Conservation (phyloP, 2,329 filamentous ascomycete species). For the Epichloe sibirici region DNA sequence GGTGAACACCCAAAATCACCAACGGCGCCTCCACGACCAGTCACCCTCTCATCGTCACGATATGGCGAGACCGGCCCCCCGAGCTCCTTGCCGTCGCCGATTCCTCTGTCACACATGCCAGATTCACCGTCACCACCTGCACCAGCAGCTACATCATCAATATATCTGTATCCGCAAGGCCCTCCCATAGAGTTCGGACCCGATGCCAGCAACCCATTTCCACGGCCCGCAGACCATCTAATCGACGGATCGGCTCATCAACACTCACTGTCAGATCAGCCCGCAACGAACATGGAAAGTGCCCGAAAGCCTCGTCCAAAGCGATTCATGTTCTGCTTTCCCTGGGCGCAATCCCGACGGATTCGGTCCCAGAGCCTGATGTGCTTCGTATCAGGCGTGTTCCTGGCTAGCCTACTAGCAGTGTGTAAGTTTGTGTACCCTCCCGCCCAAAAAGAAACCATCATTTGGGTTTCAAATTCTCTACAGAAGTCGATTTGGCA, state of each 20-base stretch:
- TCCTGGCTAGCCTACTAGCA: constrained; percentile 45
- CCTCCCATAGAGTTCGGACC: not conserved
- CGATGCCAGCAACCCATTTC: not conserved
- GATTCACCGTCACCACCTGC: not conserved
- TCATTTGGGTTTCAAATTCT: not conserved
- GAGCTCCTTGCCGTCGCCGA: constrained; percentile 7
- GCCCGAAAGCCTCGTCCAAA: constrained; percentile 12
- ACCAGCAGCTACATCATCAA: not conserved
- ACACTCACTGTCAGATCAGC: not conserved
- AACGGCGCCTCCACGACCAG: constrained; percentile 15
- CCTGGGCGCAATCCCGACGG: constrained; percentile 40
- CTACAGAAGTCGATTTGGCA: not conserved
- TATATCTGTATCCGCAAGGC: not conserved
- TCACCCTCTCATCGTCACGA: constrained; percentile 2
- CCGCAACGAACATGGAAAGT: not conserved
- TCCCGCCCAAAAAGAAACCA: not conserved
- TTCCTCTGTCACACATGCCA: not conserved
- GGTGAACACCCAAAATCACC: constrained; percentile 36
- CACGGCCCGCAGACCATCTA: not conserved
- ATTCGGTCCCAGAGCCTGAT: constrained; percentile 44
- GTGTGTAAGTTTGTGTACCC: constrained; percentile 45
- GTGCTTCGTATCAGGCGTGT: constrained; percentile 52
- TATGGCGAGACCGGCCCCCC: constrained; percentile 4
- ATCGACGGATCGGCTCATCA: not conserved
- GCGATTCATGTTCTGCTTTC: constrained; percentile 41